Evolutionary conservation across 179 eudicot genomes (phyloP).

Genomic region (Amaranthus tricolor): DNA sequence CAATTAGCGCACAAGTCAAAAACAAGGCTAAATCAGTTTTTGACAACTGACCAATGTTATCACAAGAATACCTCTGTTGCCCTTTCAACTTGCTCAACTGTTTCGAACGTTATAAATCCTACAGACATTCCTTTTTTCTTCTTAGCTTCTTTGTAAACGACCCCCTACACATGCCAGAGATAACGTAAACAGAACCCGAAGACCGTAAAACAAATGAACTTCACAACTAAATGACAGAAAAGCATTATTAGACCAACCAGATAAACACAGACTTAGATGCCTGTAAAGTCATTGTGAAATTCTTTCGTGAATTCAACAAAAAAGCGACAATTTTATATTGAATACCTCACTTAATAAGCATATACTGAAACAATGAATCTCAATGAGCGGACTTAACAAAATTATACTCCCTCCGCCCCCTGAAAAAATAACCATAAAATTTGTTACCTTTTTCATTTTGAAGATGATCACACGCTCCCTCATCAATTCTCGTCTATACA

Average conservation of each 20-base stretch:
- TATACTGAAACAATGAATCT: too few species aligned
- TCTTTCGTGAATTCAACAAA: too few species aligned
- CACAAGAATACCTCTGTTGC: conserved; percentile 56
- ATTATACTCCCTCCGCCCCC: too few species aligned
- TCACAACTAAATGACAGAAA: not conserved
- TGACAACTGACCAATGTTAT: not conserved
- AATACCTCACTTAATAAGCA: too few species aligned
- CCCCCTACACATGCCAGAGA: conserved; percentile 44
- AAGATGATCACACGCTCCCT: too few species aligned
- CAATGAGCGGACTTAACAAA: too few species aligned
- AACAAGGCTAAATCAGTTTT: not conserved
- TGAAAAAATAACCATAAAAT: too few species aligned
- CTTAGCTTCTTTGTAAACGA: conserved; percentile 67
- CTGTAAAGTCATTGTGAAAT: too few species aligned
- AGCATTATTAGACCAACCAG: not conserved
- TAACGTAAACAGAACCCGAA: not conserved
- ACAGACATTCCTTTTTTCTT: conserved; percentile 83
- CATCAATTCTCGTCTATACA: too few species aligned
- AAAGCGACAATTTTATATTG: too few species aligned
- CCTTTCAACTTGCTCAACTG: conserved; percentile 52
- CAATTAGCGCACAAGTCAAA: conserved; percentile 21
- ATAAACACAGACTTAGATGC: not conserved
- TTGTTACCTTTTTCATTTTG: too few species aligned
- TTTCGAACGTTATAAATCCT: conserved; percentile 76
- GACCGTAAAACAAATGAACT: not conserved